A percentile compares a stretch with the other conserved stretches of the same genome.
phyloP scores from a whole-genome alignment of 495 filamentous ascomycete genomes.

The Neurospora tetraspora region DNA sequence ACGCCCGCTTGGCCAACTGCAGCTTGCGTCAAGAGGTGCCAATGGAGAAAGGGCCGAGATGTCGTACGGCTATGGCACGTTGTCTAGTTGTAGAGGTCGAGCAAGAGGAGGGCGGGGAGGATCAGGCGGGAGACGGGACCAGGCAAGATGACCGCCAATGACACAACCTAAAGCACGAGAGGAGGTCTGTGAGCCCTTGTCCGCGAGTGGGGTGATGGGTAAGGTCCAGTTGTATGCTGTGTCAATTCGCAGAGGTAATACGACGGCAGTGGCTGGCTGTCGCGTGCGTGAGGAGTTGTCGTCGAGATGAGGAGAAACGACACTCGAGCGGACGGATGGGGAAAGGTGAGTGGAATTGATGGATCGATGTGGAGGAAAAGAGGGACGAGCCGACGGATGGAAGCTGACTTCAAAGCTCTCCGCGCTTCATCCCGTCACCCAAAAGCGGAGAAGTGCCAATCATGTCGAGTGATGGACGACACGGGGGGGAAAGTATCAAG shows the following conservation, averaged over 20 bases:
- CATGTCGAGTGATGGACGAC: not conserved
- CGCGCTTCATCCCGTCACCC: not conserved
- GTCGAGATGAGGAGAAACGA: not conserved
- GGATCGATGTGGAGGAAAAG: not conserved
- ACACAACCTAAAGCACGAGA: constrained; percentile 14
- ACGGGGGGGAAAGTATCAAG: not conserved
- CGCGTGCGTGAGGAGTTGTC: not conserved
- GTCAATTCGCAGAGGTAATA: not conserved
- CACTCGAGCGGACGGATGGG: not conserved
- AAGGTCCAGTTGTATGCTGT: not conserved
- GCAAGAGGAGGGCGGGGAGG: constrained; percentile 2
- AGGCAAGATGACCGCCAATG: constrained; percentile 9
- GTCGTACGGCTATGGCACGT: not conserved
- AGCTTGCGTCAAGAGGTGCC: not conserved
- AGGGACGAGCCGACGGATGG: not conserved
- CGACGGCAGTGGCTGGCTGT: not conserved
- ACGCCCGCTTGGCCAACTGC: not conserved
- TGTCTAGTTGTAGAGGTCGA: not conserved
- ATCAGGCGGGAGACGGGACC: not conserved
- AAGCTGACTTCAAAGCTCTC: not conserved
- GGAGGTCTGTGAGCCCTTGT: constrained; percentile 3
- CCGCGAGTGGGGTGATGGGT: not conserved
- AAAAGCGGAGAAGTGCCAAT: not conserved
- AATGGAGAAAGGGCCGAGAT: not conserved
- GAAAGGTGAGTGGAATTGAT: not conserved